These are phyloP conservation scores for Obelidium mucronatum DNA, from an alignment of 192 early-diverging fungal genomes.

Conservation along the genomic window DNA sequence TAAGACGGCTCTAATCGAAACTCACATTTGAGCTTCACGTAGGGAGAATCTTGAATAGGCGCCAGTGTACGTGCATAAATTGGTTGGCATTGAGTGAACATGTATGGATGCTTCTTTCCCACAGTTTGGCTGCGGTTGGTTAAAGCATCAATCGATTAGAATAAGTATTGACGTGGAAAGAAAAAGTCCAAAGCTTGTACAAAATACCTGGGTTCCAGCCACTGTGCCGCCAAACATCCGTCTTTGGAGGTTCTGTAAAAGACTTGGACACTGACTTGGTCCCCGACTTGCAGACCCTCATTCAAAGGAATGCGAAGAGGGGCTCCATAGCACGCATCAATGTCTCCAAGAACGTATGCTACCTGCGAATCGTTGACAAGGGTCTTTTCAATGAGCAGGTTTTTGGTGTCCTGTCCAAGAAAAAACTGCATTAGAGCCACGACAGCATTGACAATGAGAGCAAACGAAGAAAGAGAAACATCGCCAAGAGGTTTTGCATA, in stretches of 20 bases:
- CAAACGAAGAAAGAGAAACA: neutral
- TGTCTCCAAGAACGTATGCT: conserved; percentile 36
- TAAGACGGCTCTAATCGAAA: too few species aligned
- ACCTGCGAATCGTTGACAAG: neutral
- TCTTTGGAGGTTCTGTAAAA: conserved; percentile 77
- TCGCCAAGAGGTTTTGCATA: neutral
- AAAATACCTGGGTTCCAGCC: conserved; percentile 76
- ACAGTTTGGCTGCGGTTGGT: conserved; percentile 81
- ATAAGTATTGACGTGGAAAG: neutral
- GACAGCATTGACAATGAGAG: neutral
- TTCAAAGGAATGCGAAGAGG: conserved; percentile 70
- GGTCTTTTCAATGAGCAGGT: conserved; percentile 13
- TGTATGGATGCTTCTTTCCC: conserved; percentile 91
- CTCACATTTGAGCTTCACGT: conserved; percentile 75
- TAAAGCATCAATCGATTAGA: neutral
- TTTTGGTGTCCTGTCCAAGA: conserved; percentile 32
- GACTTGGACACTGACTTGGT: conserved; percentile 62
- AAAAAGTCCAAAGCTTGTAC: neutral
- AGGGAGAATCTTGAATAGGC: conserved; percentile 68
- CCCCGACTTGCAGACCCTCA: conserved; percentile 35
- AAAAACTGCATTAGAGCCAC: neutral
- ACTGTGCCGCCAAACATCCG: conserved; percentile 90
- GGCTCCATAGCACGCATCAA: conserved; percentile 66
- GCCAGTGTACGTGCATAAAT: conserved; percentile 93
- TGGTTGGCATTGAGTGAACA: conserved; percentile 96